Percentiles rank a stretch among this genome's conserved stretches.
These are phyloP conservation scores for Polygonum aviculare DNA, from an alignment of 148 eudicot genomes.

Conservation along the genomic window DNA sequence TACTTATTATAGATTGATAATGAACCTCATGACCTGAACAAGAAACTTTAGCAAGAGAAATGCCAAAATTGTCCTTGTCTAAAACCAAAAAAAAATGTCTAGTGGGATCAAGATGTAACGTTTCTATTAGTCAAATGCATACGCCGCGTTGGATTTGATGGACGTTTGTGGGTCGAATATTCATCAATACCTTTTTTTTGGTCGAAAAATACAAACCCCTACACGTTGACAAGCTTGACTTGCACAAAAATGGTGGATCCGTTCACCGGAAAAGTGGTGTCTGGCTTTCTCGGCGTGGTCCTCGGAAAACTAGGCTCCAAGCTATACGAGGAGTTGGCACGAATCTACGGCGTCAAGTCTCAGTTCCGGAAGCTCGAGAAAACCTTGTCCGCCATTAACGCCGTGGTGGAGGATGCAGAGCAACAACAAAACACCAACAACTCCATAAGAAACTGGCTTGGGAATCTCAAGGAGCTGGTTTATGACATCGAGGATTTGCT, in stretches of 20 bases:
- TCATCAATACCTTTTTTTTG: too few relatives aligned
- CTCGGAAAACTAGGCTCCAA: not conserved
- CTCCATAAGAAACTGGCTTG: not conserved
- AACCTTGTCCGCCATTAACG: not conserved
- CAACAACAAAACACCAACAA: not conserved
- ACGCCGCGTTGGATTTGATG: too few relatives aligned
- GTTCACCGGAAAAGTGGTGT: not conserved
- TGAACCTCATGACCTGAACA: too few relatives aligned
- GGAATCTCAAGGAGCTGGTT: not conserved
- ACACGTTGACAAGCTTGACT: not conserved
- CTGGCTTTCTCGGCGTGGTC: not conserved
- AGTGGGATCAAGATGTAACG: too few relatives aligned
- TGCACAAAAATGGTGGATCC: not conserved
- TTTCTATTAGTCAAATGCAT: too few relatives aligned
- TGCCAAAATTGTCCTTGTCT: too few relatives aligned
- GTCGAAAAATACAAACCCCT: too few relatives aligned
- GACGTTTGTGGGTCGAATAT: too few relatives aligned
- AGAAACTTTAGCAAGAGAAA: too few relatives aligned
- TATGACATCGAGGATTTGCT: not conserved
- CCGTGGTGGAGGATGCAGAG: not conserved
- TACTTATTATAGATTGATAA: too few relatives aligned
- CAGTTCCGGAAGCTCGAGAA: not conserved
- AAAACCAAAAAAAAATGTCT: too few relatives aligned
- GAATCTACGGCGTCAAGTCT: not conserved
- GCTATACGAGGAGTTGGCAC: not conserved